Evolutionary conservation across 2,329 filamentous ascomycete genomes (phyloP), one percentile per base, ranked within the genome.

Genomic region (Aspergillus caelatus): DNA sequence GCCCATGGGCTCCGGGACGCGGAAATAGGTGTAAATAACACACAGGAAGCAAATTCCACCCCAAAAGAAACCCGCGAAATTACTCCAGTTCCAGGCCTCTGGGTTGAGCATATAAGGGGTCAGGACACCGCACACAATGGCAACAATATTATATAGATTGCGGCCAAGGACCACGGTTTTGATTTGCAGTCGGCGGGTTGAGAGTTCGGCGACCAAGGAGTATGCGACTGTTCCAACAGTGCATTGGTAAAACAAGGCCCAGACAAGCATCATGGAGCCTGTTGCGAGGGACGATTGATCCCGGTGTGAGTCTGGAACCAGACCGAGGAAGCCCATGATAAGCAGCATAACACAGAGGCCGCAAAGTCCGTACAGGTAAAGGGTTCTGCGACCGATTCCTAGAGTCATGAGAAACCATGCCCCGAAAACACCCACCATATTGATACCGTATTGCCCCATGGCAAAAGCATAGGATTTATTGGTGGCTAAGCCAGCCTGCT

Each of bases 61-160:
- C 91, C 93, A 93, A 82, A 96, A 96, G 81, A 96, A 96, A 32
- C 93, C 93, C 0, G 93, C 87, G 71, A 86, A 95, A 79, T 95
- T 95, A 65, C 87, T 84, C 93, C 93, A 97, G 78, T 96, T 83
- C 93, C 94, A 97, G 0, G 88, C 90, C 1, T 83, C 85, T 0
- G 93, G 92, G 79, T 97, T 97, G 48, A 96, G 85, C 93, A 97
- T 97, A 79, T 96, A 96, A 0, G 93, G 93, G 0, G 92, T 96
- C 46, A 97, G 79, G 4, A 96, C 90, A 57, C 88, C 89, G 74
- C 89, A 92, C 71, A 96, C 80, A 68, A 97, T 96, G 67, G 87
- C 90, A 50, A 94, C 91, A 57, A 96, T 81, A 72, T 95, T 94
- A 83, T 91, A 91, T 53, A 93, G 81, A 70, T 92, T 91, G 61